Percentiles rank a stretch among this genome's conserved stretches.
Conservation (phyloP, 1,284 basidiomycete species). For the Agroathelia rolfsii region DNA sequence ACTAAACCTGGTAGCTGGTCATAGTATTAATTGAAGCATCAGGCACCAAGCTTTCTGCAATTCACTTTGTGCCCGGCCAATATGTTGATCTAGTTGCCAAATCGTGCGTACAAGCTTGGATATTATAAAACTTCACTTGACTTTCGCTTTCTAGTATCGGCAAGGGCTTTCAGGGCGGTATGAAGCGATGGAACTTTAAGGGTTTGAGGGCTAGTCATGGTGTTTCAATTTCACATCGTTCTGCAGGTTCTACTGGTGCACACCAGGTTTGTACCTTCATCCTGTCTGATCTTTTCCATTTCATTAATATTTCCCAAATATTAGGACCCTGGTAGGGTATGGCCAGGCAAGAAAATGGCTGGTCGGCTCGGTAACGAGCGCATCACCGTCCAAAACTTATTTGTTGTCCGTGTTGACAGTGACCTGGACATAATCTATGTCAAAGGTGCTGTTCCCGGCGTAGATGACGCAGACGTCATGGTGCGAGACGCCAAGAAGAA, state of each 20-base stretch:
- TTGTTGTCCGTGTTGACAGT: slow-evolving; percentile 84
- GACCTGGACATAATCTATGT: slow-evolving; percentile 84
- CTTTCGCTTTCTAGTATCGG: slow-evolving; percentile 59
- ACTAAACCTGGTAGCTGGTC: too few species aligned
- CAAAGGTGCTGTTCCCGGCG: slow-evolving; percentile 60
- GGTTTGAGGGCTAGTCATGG: slow-evolving; percentile 93
- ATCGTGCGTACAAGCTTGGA: slow-evolving; percentile 68
- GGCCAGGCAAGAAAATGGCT: slow-evolving; percentile 98
- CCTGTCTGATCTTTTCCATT: slow-evolving; percentile 3
- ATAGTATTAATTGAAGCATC: slow-evolving; percentile 4
- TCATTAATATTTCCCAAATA: slow-evolving; percentile 11
- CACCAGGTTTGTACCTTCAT: slow-evolving; percentile 61
- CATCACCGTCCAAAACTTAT: slow-evolving; percentile 82
- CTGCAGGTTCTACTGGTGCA: slow-evolving; percentile 88
- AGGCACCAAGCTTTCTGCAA: slow-evolving; percentile 85
- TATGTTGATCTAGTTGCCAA: slow-evolving; percentile 91
- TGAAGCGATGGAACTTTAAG: slow-evolving; percentile 95
- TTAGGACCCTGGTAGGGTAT: slow-evolving; percentile 91
- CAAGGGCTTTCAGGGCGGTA: slow-evolving; percentile 94
- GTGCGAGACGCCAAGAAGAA: slow-evolving; percentile 84
- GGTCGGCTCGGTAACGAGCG: slow-evolving; percentile 85
- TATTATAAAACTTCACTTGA: too few species aligned
- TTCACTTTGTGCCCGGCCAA: slow-evolving; percentile 97
- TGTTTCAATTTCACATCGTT: slow-evolving; percentile 92
- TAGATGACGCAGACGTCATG: slow-evolving; percentile 68